phyloP scores from a whole-genome alignment of 139 green algal species.

The Tetradesmus lagerheimii region DNA sequence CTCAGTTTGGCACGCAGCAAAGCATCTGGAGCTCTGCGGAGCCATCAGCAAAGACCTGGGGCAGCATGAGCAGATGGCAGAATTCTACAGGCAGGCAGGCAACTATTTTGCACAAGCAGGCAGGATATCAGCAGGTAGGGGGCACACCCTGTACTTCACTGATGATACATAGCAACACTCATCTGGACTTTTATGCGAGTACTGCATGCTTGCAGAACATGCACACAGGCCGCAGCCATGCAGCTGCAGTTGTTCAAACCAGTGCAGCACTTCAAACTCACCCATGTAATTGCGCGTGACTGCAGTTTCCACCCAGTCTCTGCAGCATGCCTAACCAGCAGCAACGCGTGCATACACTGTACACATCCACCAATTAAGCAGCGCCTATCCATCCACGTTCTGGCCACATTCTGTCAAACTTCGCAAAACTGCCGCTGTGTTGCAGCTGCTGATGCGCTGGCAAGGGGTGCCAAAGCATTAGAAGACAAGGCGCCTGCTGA shows the following conservation, averaged over 20 bases:
- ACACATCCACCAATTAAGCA: too few species aligned
- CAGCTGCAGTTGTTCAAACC: neutral
- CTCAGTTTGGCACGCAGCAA: conserved; percentile 82
- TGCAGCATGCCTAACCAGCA: too few species aligned
- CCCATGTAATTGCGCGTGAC: too few species aligned
- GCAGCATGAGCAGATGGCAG: conserved; percentile 56
- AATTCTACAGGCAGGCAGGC: conserved; percentile 64
- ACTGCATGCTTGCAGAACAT: neutral
- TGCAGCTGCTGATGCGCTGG: conserved; percentile 73
- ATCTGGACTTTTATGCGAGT: neutral
- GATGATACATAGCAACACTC: neutral
- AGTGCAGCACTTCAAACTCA: too few species aligned
- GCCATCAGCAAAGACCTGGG: conserved; percentile 52
- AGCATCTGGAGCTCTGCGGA: conserved; percentile 68
- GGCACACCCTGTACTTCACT: neutral
- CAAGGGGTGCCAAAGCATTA: conserved; percentile 66
- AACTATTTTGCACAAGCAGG: conserved; percentile 63
- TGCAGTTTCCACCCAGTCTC: too few species aligned
- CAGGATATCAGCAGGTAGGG: conserved; percentile 65
- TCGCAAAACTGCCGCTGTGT: neutral
- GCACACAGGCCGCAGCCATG: too few species aligned
- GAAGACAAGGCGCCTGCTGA: conserved; percentile 67
- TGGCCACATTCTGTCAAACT: too few species aligned
- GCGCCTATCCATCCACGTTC: too few species aligned
- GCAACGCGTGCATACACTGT: too few species aligned